Base-by-base conservation (phyloP, 257 asterid species). In the Solanum ossicruentum region DNA sequence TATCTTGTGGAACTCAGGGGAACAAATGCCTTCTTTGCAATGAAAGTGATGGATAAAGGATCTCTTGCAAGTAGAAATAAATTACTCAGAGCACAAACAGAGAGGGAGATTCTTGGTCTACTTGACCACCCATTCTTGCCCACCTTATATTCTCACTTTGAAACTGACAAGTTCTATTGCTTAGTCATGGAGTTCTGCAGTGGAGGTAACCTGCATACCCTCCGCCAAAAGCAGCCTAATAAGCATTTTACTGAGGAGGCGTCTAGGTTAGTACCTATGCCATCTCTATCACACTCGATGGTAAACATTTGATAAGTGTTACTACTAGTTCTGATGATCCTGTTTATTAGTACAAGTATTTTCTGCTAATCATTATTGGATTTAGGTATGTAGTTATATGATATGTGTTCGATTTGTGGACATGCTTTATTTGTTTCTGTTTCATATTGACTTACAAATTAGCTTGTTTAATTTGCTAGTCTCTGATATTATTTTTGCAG, bases 81-180 rank as follows among this genome's bases (percentile, higher is more conserved):
- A 85, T 86, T 95, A 61, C 92, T 94, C 56, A 85, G 99, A 83
- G 98, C 98, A 45, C 93, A 95, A 84, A 95, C 97, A 0, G 99
- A 95, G 79, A 90, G 95, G 80, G 99, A 95, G 89, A 95, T 95
- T 83, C 97, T 95, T 32, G 89, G 97, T 18, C 93, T 95, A 47
- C 98, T 95, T 39, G 99, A 95, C 70, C 99, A 95, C 83, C 99
- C 99, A 6, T 94, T 95, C 85, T 89, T 95, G 78, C 99, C 99
- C 5, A 95, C 98, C 0, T 82, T 95, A 8, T 95, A 95, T 73
- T 91, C 98, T 52, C 91, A 95, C 78, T 94, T 95, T 72, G 99
- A 95, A 87, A 95, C 97, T 3, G 99, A 95, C 0, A 94, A 95
- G 79, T 92, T 91, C 45, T 91, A 92, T 87, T 95, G 99, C 93